phyloP scores from a whole-genome alignment of 805 yeast species.

The Candida suzukii region DNA sequence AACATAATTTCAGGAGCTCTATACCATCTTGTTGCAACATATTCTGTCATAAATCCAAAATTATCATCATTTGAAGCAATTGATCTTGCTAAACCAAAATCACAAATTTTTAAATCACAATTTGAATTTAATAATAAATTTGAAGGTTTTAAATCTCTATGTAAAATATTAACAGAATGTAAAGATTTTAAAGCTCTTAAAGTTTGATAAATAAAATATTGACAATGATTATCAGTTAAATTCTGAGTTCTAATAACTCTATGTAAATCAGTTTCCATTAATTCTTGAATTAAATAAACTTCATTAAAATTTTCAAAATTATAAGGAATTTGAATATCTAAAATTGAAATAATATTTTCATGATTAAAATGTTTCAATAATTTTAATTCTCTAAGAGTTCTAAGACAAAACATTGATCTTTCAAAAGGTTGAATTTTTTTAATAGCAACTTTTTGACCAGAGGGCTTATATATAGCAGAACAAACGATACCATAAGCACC shows the following conservation, averaged over 20 bases:
- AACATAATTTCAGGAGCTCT: conserved; percentile 97
- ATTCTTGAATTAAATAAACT: conserved; percentile 81
- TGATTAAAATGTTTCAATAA: conserved; percentile 85
- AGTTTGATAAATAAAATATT: conserved; percentile 88
- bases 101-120: conserved; percentile 91
- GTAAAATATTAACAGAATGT: conserved; percentile 91
- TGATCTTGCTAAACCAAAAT: conserved; percentile 82
- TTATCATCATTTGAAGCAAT: conserved; percentile 58
- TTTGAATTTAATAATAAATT: conserved; percentile 82
- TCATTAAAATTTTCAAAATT: conserved; percentile 72
- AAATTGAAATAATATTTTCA: conserved; percentile 84
- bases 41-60: conserved; percentile 83
- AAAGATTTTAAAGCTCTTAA: conserved; percentile 83
- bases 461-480: conserved; percentile 80
- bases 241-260: conserved; percentile 76
- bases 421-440: conserved; percentile 92
- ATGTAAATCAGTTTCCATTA: conserved; percentile 85
- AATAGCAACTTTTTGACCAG: conserved; percentile 87
- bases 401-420: conserved; percentile 77
- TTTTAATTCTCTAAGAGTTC: conserved; percentile 87
- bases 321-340: conserved; percentile 84
- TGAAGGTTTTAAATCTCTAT: conserved; percentile 87
- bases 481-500: conserved; percentile 97
- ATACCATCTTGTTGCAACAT: conserved; percentile 97
- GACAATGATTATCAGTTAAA: conserved; percentile 87